These are phyloP conservation scores for Forsythia suspensa DNA, from an alignment of 257 asterid species.

Conservation along the genomic window DNA sequence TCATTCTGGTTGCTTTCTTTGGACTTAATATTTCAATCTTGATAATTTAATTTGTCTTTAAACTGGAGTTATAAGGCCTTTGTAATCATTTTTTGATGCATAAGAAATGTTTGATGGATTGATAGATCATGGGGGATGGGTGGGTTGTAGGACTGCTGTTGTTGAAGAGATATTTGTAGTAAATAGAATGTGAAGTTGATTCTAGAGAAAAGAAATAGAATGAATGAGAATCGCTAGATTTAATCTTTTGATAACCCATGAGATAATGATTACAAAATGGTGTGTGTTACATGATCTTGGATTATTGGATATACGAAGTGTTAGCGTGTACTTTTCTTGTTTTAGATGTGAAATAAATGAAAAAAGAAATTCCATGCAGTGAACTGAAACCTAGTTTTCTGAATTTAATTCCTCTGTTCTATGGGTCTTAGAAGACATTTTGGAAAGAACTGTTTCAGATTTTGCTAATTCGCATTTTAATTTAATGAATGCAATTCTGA, in stretches of 20 bases:
- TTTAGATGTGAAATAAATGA: background rate
- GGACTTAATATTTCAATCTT: background rate
- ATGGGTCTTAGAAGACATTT: background rate
- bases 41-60: background rate
- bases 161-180: conserved; percentile 3
- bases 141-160: background rate
- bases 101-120: background rate
- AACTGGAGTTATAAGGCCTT: background rate
- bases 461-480: conserved; percentile 3
- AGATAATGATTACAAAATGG: background rate
- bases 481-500: background rate
- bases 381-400: background rate
- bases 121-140: background rate
- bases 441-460: background rate
- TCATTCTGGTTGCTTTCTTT: background rate
- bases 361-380: background rate
- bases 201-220: conserved; percentile 6
- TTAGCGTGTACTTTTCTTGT: background rate
- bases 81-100: background rate
- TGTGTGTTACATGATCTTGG: background rate
- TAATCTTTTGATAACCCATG: background rate
- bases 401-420: background rate
- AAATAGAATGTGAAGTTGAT: background rate
- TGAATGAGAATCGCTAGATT: background rate
- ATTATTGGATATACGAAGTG: background rate